Percentiles rank a stretch among this genome's conserved stretches.
phyloP scores from a whole-genome alignment of 2,329 filamentous ascomycete genomes.

The Alternaria ventricosa region DNA sequence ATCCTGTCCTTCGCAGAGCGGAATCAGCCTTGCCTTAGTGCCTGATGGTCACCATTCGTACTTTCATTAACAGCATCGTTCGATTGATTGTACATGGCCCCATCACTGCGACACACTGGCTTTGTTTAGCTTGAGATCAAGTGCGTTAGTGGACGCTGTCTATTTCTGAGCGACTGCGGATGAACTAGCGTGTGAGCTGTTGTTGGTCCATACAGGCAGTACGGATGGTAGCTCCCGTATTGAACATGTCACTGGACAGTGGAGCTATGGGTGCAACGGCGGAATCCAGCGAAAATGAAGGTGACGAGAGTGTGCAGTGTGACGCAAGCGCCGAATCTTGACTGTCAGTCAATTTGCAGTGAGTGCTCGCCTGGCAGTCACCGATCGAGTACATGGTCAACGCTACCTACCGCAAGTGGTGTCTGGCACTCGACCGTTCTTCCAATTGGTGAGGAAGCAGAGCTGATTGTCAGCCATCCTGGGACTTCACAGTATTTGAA shows the following conservation, averaged over 20 bases:
- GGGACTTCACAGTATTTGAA: neutral
- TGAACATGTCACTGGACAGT: neutral
- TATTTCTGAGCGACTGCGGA: neutral
- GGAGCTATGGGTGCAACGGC: neutral
- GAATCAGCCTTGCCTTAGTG: constrained; percentile 8
- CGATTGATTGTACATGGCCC: neutral
- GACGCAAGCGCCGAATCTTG: neutral
- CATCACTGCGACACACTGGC: neutral
- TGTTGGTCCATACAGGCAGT: neutral
- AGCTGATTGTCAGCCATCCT: neutral
- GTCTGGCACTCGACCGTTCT: neutral
- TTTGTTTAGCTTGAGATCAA: neutral
- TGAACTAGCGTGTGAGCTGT: neutral
- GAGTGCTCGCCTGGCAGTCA: neutral
- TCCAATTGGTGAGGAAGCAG: neutral
- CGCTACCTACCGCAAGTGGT: neutral
- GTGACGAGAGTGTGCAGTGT: neutral
- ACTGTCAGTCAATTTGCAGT: neutral
- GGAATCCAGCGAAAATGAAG: neutral
- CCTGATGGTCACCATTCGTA: neutral
- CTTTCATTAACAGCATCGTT: neutral
- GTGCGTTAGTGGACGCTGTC: neutral
- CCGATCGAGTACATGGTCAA: neutral
- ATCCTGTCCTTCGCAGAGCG: neutral
- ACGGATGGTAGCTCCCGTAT: neutral